Evolutionary conservation across 345 rosid genomes (phyloP).

Genomic region (Euclidium syriacum): DNA sequence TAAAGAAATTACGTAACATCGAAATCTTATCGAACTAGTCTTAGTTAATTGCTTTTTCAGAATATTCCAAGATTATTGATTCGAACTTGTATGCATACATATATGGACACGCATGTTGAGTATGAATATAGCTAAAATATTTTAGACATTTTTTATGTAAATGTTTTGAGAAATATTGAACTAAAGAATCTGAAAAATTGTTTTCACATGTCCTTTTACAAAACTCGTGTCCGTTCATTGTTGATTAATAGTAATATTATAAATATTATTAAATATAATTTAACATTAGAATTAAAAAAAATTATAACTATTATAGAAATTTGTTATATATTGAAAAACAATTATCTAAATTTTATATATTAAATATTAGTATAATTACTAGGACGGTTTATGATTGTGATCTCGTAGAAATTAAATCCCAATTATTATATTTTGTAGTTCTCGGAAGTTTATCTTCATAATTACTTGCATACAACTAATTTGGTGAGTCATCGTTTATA

Average conservation of each 20-base stretch:
- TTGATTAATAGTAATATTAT: not conserved
- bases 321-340: too few relatives aligned
- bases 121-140: not conserved
- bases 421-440: not conserved
- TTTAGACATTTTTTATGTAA: not conserved
- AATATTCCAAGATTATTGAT: not conserved
- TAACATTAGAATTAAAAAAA: too few relatives aligned
- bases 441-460: not conserved
- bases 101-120: not conserved
- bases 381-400: not conserved
- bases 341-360: too few relatives aligned
- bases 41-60: not conserved
- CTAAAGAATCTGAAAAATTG: too few relatives aligned
- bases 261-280: too few relatives aligned
- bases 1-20: too few relatives aligned
- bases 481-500: not conserved
- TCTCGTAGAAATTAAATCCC: not conserved
- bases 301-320: too few relatives aligned
- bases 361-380: too few relatives aligned
- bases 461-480: slow-evolving; percentile 21
- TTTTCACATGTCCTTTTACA: not conserved
- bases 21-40: not conserved
- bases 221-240: not conserved
- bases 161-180: not conserved
- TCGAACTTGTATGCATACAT: not conserved